These are phyloP conservation scores for Schwanniomyces polymorphus DNA, from an alignment of 805 yeast species.

Conservation along the genomic window DNA sequence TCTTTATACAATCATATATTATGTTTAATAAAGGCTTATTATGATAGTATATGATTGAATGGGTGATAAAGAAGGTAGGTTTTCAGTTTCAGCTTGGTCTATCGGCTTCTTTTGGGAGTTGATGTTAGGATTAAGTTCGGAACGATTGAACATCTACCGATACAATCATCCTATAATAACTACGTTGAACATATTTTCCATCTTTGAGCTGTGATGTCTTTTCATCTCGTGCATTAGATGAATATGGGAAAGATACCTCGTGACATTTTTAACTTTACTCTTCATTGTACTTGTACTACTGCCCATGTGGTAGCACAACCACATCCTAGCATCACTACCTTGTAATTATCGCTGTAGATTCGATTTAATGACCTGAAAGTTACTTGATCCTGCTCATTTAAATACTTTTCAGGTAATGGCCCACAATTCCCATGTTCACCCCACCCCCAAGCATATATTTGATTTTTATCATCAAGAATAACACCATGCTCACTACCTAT, in stretches of 20 bases:
- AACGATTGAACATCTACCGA: conserved; percentile 34
- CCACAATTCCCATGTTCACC: conserved; percentile 99
- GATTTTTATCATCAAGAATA: conserved; percentile 22
- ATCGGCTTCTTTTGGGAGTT: neutral
- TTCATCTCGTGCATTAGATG: conserved; percentile 50
- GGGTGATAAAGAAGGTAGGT: conserved; percentile 11
- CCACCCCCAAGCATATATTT: conserved; percentile 91
- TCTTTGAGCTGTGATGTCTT: conserved; percentile 44
- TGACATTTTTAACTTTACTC: conserved; percentile 46
- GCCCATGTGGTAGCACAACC: conserved; percentile 77
- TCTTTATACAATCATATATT: conserved; percentile 4
- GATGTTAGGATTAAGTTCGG: neutral
- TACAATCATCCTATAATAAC: conserved; percentile 64
- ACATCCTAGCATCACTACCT: conserved; percentile 41
- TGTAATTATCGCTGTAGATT: conserved; percentile 20
- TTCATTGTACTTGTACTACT: conserved; percentile 17
- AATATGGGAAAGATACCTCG: conserved; percentile 76
- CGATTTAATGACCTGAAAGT: conserved; percentile 37
- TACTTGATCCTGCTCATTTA: conserved; percentile 19
- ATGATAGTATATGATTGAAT: conserved; percentile 5
- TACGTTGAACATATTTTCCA: conserved; percentile 81
- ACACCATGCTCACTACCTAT: conserved; percentile 92
- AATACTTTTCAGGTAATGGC: conserved; percentile 7
- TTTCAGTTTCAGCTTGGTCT: conserved; percentile 7
- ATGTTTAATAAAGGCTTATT: conserved; percentile 9